Base-by-base conservation (phyloP, 352 stramenopile species). In the Blastocystis hominis region DNA sequence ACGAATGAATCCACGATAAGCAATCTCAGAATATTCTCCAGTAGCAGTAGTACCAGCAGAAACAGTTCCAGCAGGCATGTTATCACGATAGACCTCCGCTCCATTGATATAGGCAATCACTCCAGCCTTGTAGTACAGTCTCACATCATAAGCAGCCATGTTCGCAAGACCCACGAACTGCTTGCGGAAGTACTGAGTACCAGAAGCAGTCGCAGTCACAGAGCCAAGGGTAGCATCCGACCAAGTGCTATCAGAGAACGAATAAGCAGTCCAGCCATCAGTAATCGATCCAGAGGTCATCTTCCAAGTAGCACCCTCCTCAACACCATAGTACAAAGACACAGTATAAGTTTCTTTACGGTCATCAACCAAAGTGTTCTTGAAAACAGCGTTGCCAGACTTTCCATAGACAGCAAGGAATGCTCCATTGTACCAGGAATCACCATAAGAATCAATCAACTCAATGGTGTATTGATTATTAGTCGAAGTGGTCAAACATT, bases 141-240 rank as follows among this genome's bases (percentile, higher is more conserved):
- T 47, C 59, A 84, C 13, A n/a, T 84, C 72, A 30, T 70, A 84
- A 13, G 72, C 59, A 61, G 72, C 72, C 54, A 70, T 70, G 59
- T 84, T 84, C 9, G 72, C 34, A 50, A 84, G 20, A 2, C 63
- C 76, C 6, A 42, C 44, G 20, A 76, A 72, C n/a, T 13, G 34
- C 44, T 72, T 86, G 34, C 76, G 76, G 36, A 76, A 75, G 42
- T 86, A 86, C 30, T 76, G 59, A 77, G 20, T 47, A 44, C 77
- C 77, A 0, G 77, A 62, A 0, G 77, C 17, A 13, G 77, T 15
- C 3, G 44, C 15, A 7, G 36, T 44, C 38, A 75, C 40, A 54
- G 55, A 62, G 34, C 77, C 77, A 1, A 78, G 44, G 0, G 47
- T 76, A 7, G 7, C 62, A 0, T 50, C 24, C 20, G 13, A 62